A percentile compares a stretch with the other conserved stretches of the same genome.
phyloP scores from a whole-genome alignment of 2,329 filamentous ascomycete species.

The Aspergillus spinulosporus region DNA sequence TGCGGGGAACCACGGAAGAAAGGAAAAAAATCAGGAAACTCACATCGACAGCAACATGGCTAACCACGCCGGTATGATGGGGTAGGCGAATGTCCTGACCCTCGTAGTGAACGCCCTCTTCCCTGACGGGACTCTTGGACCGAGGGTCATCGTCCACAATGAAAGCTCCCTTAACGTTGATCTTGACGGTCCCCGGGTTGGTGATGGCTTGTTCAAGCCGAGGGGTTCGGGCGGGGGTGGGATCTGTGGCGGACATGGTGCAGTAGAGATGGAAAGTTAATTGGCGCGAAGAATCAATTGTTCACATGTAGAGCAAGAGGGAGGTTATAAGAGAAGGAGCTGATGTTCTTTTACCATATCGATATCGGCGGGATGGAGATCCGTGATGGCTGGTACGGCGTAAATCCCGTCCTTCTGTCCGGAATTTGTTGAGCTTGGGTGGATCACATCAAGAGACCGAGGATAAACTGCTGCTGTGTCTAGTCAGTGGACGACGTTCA shows the following conservation, averaged over 20 bases:
- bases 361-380: constrained; percentile 25
- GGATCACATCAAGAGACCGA: constrained; percentile 15
- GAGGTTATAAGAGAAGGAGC: constrained; percentile 4
- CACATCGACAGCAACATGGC: constrained; percentile 95
- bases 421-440: constrained; percentile 24
- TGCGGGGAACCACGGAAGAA: constrained; percentile 33
- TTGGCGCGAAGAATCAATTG: constrained; percentile 13
- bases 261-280: neutral
- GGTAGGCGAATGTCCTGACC: constrained; percentile 94
- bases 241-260: constrained; percentile 36
- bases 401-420: constrained; percentile 48
- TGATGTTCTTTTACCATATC: constrained; percentile 10
- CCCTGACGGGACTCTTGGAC: constrained; percentile 52
- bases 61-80: constrained; percentile 91
- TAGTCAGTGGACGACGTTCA: too few relatives aligned
- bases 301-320: constrained; percentile 25
- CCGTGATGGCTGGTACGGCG: constrained; percentile 49
- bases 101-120: constrained; percentile 65
- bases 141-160: constrained; percentile 80
- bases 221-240: constrained; percentile 26
- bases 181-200: constrained; percentile 72
- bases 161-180: constrained; percentile 95
- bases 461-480: constrained; percentile 6
- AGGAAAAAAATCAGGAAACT: constrained; percentile 40
- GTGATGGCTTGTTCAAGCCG: constrained; percentile 52